Percentiles rank a stretch among this genome's conserved stretches.
These are phyloP conservation scores for Aechmea fasciata DNA, from an alignment of 176 grass and related monocot genomes.

Conservation along the genomic window DNA sequence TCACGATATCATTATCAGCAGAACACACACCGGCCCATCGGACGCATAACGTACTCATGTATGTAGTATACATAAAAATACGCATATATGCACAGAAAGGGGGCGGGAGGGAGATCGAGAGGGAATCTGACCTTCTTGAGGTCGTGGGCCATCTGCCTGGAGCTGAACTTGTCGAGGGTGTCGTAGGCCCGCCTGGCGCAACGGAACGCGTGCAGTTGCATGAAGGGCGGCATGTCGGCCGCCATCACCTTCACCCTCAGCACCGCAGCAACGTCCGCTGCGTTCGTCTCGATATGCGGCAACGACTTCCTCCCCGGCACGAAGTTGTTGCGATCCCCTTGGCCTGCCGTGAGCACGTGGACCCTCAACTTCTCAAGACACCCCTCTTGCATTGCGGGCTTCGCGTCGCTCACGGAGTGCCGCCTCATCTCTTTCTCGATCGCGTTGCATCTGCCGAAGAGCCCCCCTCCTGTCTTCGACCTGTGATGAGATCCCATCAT, in stretches of 20 bases:
- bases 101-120: constrained; percentile 8
- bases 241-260: constrained; percentile 59
- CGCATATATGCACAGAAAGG: constrained; percentile 7
- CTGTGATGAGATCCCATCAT: background rate
- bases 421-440: constrained; percentile 11
- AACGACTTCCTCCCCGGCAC: constrained; percentile 57
- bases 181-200: constrained; percentile 56
- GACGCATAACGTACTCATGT: too few relatives aligned
- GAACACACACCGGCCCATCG: too few relatives aligned
- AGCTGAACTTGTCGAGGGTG: constrained; percentile 61
- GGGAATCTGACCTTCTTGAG: constrained; percentile 40
- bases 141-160: constrained; percentile 75
- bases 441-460: constrained; percentile 3
- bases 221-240: constrained; percentile 65
- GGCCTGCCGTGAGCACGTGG: constrained; percentile 18
- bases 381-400: constrained; percentile 2
- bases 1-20: background rate
- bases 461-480: constrained; percentile 16
- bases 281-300: constrained; percentile 48
- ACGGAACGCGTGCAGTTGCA: constrained; percentile 67
- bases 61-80: background rate
- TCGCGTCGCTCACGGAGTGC: constrained; percentile 13
- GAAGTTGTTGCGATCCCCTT: constrained; percentile 17
- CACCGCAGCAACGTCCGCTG: constrained; percentile 30
- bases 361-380: constrained; percentile 36